Percentiles rank a stretch among this genome's conserved stretches.
Evolutionary conservation across 345 rosid genomes (phyloP).

Genomic region (Pseudoturritis turrita): DNA sequence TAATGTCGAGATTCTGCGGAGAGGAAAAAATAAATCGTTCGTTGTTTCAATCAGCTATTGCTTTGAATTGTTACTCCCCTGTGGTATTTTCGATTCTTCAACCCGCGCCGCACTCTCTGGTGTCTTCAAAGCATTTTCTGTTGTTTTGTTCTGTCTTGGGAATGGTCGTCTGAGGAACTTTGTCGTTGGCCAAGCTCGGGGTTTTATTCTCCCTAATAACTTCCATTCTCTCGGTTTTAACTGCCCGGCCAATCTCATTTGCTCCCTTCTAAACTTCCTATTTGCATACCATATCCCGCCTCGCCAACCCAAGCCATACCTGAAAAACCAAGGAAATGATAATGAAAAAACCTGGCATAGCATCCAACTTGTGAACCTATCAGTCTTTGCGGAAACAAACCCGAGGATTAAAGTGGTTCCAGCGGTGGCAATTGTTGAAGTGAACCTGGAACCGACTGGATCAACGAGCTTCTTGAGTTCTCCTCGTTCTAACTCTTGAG

Average conservation of each 20-base stretch:
- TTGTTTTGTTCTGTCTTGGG: slow-evolving; percentile 37
- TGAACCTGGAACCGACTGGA: slow-evolving; percentile 47
- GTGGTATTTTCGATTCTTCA: background rate
- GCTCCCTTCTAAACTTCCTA: slow-evolving; percentile 74
- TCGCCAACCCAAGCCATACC: slow-evolving; percentile 94
- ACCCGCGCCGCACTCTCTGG: slow-evolving; percentile 6
- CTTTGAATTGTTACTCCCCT: background rate
- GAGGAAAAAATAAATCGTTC: background rate
- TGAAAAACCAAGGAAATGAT: slow-evolving; percentile 12
- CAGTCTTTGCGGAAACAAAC: slow-evolving; percentile 37
- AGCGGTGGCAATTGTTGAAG: slow-evolving; percentile 61
- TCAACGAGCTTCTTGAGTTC: slow-evolving; percentile 80
- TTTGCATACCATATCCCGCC: slow-evolving; percentile 91
- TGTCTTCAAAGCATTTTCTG: slow-evolving; percentile 32
- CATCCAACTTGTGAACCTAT: background rate
- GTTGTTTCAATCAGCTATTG: background rate
- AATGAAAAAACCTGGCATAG: background rate
- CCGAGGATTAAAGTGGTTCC: slow-evolving; percentile 80
- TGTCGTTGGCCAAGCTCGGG: slow-evolving; percentile 45
- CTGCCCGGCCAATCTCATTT: slow-evolving; percentile 74
- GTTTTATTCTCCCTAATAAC: slow-evolving; percentile 53
- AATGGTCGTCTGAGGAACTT: slow-evolving; percentile 47
- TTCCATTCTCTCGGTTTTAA: slow-evolving; percentile 69
- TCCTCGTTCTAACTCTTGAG: slow-evolving; percentile 47
- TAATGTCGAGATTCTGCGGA: background rate